phyloP scores from a whole-genome alignment of 345 rosid genomes.

The Aethionema arabicum region DNA sequence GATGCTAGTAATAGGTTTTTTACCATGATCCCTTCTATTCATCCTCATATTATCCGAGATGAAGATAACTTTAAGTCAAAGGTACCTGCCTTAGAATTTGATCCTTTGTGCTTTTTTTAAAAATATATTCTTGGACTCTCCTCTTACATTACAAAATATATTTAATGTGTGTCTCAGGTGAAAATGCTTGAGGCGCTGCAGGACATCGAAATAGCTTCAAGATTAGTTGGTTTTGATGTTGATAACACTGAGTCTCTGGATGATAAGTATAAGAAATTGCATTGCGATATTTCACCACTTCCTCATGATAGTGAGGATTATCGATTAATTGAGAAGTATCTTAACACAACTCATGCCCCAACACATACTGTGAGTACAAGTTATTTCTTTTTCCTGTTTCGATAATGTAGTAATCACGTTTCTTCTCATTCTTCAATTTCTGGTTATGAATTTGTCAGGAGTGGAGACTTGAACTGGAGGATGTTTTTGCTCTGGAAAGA shows the following conservation, averaged over 20 bases:
- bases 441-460: slow-evolving; percentile 47
- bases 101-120: neutral
- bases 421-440: slow-evolving; percentile 9
- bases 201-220: slow-evolving; percentile 95
- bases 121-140: neutral
- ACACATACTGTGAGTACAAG: slow-evolving; percentile 69
- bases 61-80: slow-evolving; percentile 86
- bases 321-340: slow-evolving; percentile 72
- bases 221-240: slow-evolving; percentile 90
- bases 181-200: slow-evolving; percentile 98
- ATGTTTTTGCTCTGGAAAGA: slow-evolving; percentile 86
- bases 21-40: slow-evolving; percentile 85
- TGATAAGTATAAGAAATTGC: slow-evolving; percentile 75
- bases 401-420: slow-evolving; percentile 1
- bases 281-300: slow-evolving; percentile 67
- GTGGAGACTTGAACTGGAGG: slow-evolving; percentile 91
- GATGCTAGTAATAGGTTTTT: slow-evolving; percentile 97
- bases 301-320: slow-evolving; percentile 83
- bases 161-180: slow-evolving; percentile 49
- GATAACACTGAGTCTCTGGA: slow-evolving; percentile 76
- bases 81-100: slow-evolving; percentile 43
- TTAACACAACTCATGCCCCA: slow-evolving; percentile 83
- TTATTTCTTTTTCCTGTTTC: neutral
- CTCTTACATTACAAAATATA: neutral
- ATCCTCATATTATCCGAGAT: slow-evolving; percentile 83